phyloP scores from a whole-genome alignment of 164 flowering plant species.

The Aristolochia californica region DNA sequence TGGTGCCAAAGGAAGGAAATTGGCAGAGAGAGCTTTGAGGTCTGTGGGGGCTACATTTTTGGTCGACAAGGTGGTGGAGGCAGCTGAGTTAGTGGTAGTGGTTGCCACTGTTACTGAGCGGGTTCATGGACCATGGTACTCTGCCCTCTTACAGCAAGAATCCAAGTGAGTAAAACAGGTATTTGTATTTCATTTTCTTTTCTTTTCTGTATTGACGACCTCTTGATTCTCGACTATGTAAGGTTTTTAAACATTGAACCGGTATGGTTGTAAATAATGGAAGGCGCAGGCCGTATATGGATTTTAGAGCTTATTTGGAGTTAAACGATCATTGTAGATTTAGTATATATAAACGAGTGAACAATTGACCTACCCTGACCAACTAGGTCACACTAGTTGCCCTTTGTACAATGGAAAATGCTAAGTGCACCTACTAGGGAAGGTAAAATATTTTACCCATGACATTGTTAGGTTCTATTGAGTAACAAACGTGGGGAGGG shows the following conservation, averaged over 20 bases:
- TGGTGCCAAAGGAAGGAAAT: conserved; percentile 34
- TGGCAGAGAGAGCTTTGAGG: conserved; percentile 53
- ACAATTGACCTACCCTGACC: too few species aligned
- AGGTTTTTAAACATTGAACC: not conserved
- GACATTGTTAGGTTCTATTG: too few species aligned
- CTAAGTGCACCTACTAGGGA: too few species aligned
- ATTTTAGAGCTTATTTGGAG: too few species aligned
- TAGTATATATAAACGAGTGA: too few species aligned
- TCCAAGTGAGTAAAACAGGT: conserved; percentile 1
- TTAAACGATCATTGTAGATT: too few species aligned
- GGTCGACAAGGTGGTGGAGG: conserved; percentile 37
- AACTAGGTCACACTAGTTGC: too few species aligned
- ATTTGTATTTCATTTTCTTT: not conserved
- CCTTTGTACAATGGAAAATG: too few species aligned
- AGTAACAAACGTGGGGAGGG: too few species aligned
- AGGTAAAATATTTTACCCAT: too few species aligned
- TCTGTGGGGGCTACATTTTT: conserved; percentile 55
- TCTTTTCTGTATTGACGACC: not conserved
- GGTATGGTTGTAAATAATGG: not conserved
- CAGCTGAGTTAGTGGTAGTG: conserved; percentile 37
- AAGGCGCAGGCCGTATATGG: too few species aligned
- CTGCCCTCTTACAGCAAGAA: conserved; percentile 20
- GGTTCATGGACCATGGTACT: conserved; percentile 84
- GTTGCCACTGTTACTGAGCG: conserved; percentile 43
- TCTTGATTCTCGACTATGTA: not conserved